These are phyloP conservation scores for Tirmania nivea DNA, from an alignment of 495 filamentous ascomycete genomes.

Conservation along the genomic window DNA sequence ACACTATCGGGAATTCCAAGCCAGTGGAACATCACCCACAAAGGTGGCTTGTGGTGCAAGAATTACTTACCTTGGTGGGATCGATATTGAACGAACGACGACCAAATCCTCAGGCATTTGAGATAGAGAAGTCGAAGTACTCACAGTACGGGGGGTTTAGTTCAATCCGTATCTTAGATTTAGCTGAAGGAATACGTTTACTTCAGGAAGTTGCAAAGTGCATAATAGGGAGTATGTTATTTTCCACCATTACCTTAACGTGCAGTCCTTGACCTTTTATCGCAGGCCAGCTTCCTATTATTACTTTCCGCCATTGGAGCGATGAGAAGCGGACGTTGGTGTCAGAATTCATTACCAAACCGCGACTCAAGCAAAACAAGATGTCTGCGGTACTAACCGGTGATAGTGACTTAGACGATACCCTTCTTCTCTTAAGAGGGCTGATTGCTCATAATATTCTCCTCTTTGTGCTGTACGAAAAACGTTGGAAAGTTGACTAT, in stretches of 20 bases:
- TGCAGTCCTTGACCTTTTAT: no score
- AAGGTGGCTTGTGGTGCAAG: conserved; percentile 39
- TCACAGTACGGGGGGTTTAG: not conserved
- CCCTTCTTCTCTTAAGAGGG: conserved; percentile 25
- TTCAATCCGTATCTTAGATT: not conserved
- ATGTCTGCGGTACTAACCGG: no score
- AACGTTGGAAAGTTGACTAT: conserved; percentile 48
- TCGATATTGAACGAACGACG: not conserved
- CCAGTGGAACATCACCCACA: conserved; percentile 33
- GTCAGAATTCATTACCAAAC: no score
- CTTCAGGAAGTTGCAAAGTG: not conserved
- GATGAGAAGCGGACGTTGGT: no score
- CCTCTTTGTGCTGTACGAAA: conserved; percentile 31
- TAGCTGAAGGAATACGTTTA: not conserved
- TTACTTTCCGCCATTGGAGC: no score
- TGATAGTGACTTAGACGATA: no score
- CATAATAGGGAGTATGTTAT: not conserved
- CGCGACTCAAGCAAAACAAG: no score
- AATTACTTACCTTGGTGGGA: not conserved
- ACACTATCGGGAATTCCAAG: conserved; percentile 39
- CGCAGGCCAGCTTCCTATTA: no score
- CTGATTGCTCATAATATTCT: conserved; percentile 37
- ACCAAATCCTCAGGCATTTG: not conserved
- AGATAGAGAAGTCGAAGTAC: not conserved
- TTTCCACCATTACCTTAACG: no score